These are phyloP conservation scores for Boletus fagicola DNA, from an alignment of 768 basidiomycete species.

Conservation along the genomic window DNA sequence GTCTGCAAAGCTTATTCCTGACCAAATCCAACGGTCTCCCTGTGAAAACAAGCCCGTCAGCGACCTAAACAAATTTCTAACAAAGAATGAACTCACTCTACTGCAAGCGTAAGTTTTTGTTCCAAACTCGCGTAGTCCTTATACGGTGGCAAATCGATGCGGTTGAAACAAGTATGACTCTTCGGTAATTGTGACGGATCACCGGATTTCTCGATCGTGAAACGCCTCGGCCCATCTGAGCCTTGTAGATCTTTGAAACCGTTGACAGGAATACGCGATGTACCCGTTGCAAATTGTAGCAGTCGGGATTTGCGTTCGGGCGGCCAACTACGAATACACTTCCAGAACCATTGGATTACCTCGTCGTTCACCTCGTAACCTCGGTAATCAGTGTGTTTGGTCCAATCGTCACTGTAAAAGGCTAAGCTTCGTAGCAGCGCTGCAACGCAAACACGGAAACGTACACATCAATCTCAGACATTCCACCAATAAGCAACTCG, in stretches of 20 bases:
- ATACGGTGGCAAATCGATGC: conserved; percentile 97
- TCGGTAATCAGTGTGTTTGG: conserved; percentile 98
- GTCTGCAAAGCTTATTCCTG: conserved; percentile 61
- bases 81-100: conserved; percentile 63
- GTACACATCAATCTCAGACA: conserved; percentile 99
- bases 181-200: conserved; percentile 96
- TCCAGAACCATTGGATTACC: conserved; percentile 99
- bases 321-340: conserved; percentile 96
- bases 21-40: conserved; percentile 93
- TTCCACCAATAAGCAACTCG: conserved; percentile 95
- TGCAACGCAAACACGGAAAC: conserved; percentile 31
- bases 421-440: neutral
- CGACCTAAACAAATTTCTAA: conserved; percentile 7
- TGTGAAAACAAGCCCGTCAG: conserved; percentile 31
- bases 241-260: conserved; percentile 99
- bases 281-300: conserved; percentile 95
- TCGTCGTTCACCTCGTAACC: conserved; percentile 95
- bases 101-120: conserved; percentile 91
- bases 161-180: conserved; percentile 95
- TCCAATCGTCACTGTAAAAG: conserved; percentile 83
- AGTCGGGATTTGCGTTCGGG: conserved; percentile 96
- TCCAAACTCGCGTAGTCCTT: conserved; percentile 93
- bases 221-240: conserved; percentile 93
- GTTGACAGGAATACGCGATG: conserved; percentile 95
- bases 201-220: conserved; percentile 98